A percentile compares a stretch with the other conserved stretches of the same genome.
Evolutionary conservation across 108 stramenopile genomes (phyloP).

Genomic region (Pseudonitzschia multistriata): DNA sequence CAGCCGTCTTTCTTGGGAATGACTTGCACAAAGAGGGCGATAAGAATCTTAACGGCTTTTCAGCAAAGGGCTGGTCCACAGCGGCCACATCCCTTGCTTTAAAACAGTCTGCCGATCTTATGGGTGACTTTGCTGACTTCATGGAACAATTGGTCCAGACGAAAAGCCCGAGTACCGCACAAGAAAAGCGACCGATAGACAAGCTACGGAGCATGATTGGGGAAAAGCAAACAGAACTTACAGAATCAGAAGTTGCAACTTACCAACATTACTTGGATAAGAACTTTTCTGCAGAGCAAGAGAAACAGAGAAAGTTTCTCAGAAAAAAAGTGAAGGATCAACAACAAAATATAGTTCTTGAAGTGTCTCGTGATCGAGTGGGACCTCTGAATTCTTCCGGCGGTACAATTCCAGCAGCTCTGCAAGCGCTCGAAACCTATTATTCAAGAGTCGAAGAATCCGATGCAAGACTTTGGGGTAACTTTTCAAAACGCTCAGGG

Average conservation of each 20-base stretch:
- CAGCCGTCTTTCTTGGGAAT: conserved; percentile 52
- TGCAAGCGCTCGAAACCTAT: conserved; percentile 54
- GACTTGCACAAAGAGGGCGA: conserved; percentile 52
- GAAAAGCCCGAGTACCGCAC: conserved; percentile 17
- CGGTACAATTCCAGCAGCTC: conserved; percentile 21
- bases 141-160: conserved; percentile 23
- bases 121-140: conserved; percentile 24
- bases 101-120: conserved; percentile 34
- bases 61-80: conserved; percentile 47
- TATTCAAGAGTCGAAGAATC: conserved; percentile 36
- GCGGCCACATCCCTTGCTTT: conserved; percentile 39
- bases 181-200: conserved; percentile 6
- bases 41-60: conserved; percentile 56
- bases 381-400: conserved; percentile 22
- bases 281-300: background rate
- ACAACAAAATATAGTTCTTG: conserved; percentile 3
- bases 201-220: conserved; percentile 7
- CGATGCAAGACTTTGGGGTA: conserved; percentile 44
- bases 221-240: background rate
- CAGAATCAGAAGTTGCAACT: background rate
- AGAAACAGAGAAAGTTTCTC: background rate
- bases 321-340: background rate
- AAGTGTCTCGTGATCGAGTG: conserved; percentile 19
- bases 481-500: conserved; percentile 26
- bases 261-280: conserved; percentile 13